Conservation (phyloP, 768 basidiomycete species). For the Galerina sulciceps region DNA sequence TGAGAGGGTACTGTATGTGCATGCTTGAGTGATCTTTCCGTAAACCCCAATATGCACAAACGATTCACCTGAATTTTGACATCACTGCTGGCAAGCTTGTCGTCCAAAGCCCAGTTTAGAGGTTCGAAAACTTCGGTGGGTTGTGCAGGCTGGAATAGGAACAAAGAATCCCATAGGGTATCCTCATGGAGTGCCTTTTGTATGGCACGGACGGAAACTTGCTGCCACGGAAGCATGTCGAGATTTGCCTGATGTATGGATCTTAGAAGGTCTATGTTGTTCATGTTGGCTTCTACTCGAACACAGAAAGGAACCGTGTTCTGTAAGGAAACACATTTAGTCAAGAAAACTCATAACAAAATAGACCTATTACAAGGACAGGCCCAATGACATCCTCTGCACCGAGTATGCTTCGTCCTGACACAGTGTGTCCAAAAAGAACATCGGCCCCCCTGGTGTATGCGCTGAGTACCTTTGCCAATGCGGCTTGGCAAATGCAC, state of each 20-base stretch:
- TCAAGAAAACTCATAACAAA: too few relatives aligned
- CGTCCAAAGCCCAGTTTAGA: slow-evolving; percentile 34
- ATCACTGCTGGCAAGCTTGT: slow-evolving; percentile 9
- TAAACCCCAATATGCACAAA: neutral
- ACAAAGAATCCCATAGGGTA: slow-evolving; percentile 45
- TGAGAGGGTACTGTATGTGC: slow-evolving; percentile 45
- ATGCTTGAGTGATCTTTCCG: neutral
- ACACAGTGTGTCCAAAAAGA: slow-evolving; percentile 51
- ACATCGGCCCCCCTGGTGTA: slow-evolving; percentile 40
- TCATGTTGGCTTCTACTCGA: slow-evolving; percentile 24
- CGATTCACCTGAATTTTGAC: slow-evolving; percentile 31
- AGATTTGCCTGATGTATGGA: slow-evolving; percentile 42
- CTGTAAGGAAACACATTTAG: slow-evolving; percentile 24
- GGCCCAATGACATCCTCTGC: slow-evolving; percentile 51
- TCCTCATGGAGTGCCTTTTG: slow-evolving; percentile 35
- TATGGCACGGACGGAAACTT: slow-evolving; percentile 46
- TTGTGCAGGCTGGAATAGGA: slow-evolving; percentile 44
- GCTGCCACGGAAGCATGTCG: slow-evolving; percentile 45
- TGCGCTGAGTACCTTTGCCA: slow-evolving; percentile 27
- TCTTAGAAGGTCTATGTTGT: slow-evolving; percentile 38
- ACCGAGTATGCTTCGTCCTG: slow-evolving; percentile 43
- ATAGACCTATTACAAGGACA: slow-evolving; percentile 35
- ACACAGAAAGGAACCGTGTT: slow-evolving; percentile 52
- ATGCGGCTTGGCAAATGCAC: slow-evolving; percentile 36
- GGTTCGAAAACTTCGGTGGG: slow-evolving; percentile 9